These are phyloP conservation scores for Erigeron canadensis DNA, from an alignment of 129 eudicot species.

Conservation along the genomic window DNA sequence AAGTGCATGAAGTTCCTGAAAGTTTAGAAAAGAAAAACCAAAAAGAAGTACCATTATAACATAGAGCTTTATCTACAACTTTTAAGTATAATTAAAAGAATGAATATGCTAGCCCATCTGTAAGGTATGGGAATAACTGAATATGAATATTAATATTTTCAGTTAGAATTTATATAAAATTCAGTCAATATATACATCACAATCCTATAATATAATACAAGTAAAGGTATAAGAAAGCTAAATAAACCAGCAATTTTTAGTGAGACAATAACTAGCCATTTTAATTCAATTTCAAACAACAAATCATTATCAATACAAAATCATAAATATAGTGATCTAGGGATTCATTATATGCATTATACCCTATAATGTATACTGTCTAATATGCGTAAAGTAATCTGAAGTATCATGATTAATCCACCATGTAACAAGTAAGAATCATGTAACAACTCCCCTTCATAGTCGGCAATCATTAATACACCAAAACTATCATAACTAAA, in stretches of 20 bases:
- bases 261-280: background rate
- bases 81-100: background rate
- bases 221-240: too few species aligned
- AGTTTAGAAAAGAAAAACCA: conserved; percentile 9
- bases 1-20: conserved; percentile 89
- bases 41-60: too few species aligned
- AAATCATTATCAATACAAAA: background rate
- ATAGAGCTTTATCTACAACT: background rate
- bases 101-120: background rate
- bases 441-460: background rate
- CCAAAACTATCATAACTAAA: background rate
- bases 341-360: background rate
- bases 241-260: background rate
- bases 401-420: background rate
- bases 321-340: background rate
- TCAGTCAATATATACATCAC: conserved; percentile 1
- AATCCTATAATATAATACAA: background rate
- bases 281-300: background rate
- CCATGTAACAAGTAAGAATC: background rate
- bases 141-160: background rate
- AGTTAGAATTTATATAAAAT: background rate
- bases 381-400: background rate
- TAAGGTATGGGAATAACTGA: background rate
- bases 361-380: background rate
- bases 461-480: background rate